Conservation (phyloP, 352 stramenopile genomes). For the Pilasporangium apinafurcum region DNA sequence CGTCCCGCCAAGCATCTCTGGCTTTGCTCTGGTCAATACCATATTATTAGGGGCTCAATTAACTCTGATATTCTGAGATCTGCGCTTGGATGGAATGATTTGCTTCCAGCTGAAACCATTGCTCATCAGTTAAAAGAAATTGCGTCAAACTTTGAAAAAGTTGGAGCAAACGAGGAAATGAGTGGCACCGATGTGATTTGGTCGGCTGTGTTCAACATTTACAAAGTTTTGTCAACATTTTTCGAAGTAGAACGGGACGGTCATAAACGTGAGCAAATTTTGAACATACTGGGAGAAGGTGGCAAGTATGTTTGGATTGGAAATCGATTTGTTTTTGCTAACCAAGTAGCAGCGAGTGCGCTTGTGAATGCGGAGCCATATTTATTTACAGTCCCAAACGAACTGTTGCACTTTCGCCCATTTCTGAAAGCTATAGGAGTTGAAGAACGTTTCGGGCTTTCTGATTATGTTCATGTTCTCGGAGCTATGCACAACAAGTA, state of each 20-base stretch:
- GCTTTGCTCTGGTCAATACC: slow-evolving; percentile 59
- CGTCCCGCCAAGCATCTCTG: slow-evolving; percentile 36
- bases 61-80: slow-evolving; percentile 30
- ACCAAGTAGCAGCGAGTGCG: slow-evolving; percentile 41
- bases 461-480: slow-evolving; percentile 57
- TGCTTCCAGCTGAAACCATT: slow-evolving; percentile 26
- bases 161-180: slow-evolving; percentile 11
- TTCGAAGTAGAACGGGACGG: slow-evolving; percentile 32
- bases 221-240: slow-evolving; percentile 46
- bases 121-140: slow-evolving; percentile 47
- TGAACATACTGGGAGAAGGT: slow-evolving; percentile 27
- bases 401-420: slow-evolving; percentile 55
- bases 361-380: slow-evolving; percentile 60
- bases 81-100: slow-evolving; percentile 41
- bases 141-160: slow-evolving; percentile 18
- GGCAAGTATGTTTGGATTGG: slow-evolving; percentile 59
- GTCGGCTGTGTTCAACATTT: slow-evolving; percentile 54
- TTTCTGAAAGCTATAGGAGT: slow-evolving; percentile 62
- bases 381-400: slow-evolving; percentile 49
- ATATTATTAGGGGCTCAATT: slow-evolving; percentile 44
- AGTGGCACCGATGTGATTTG: slow-evolving; percentile 37
- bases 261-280: slow-evolving; percentile 14
- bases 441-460: slow-evolving; percentile 40
- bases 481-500: slow-evolving; percentile 42
- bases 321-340: slow-evolving; percentile 39